A percentile compares a stretch with the other conserved stretches of the same genome.
phyloP scores from a whole-genome alignment of 2,329 filamentous ascomycete species.

The Trichoderma sp. region DNA sequence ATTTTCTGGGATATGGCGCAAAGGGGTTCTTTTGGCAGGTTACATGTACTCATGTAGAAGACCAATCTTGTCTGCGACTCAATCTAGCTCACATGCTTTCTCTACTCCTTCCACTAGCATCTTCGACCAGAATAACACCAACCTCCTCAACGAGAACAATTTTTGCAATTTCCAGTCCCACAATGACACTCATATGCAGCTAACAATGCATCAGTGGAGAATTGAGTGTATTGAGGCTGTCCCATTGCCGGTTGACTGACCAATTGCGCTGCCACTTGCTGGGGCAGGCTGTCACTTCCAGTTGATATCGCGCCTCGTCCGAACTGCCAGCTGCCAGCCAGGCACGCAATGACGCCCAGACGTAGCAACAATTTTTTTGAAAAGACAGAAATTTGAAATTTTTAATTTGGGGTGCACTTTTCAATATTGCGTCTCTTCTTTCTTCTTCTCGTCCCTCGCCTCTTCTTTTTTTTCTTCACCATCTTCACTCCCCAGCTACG shows the following conservation, averaged over 20 bases:
- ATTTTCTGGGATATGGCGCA: conserved; percentile 13
- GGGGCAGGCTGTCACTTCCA: background rate
- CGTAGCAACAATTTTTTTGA: background rate
- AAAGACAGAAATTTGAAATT: background rate
- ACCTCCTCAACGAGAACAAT: background rate
- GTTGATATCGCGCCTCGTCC: conserved; percentile 1
- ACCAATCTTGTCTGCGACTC: background rate
- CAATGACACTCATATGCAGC: background rate
- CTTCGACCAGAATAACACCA: background rate
- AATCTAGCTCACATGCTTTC: background rate
- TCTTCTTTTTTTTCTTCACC: conserved; percentile 1
- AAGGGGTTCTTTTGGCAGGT: conserved; percentile 1
- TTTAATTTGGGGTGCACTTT: background rate
- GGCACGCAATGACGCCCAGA: background rate
- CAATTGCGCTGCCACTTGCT: background rate
- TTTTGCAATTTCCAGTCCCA: background rate
- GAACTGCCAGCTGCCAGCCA: conserved; percentile 27
- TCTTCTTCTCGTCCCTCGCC: background rate
- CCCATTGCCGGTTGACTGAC: no score
- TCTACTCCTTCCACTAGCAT: background rate
- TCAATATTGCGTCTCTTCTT: background rate
- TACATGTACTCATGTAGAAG: background rate
- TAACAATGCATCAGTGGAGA: background rate
- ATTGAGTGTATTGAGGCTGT: background rate
- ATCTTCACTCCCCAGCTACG: background rate